Conservation (phyloP, 2,329 filamentous ascomycete genomes). For the Arthrobotrys megalospora region DNA sequence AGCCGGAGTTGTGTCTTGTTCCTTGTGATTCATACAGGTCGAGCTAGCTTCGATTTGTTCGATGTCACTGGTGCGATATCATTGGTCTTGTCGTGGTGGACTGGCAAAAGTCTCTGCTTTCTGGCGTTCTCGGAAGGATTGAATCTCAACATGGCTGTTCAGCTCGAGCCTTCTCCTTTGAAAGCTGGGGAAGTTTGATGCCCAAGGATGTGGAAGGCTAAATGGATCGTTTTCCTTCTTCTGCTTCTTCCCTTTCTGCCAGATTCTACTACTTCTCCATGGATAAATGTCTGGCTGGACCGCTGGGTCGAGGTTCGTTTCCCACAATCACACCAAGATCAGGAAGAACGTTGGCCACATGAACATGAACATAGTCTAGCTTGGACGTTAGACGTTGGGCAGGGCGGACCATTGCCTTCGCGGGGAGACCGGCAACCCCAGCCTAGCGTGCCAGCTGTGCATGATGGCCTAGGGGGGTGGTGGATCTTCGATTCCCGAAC, state of each 20-base stretch:
- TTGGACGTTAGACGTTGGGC: constrained; percentile 36
- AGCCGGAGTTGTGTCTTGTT: constrained; percentile 18
- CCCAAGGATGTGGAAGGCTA: constrained; percentile 25
- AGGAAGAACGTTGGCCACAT: not conserved
- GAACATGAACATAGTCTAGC: constrained; percentile 34
- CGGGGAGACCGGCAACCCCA: constrained; percentile 44
- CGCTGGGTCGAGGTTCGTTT: constrained; percentile 12
- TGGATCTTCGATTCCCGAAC: constrained; percentile 48
- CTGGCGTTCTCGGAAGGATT: constrained; percentile 2
- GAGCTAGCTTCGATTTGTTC: constrained; percentile 16
- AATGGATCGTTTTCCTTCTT: constrained; percentile 14
- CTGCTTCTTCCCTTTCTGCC: constrained; percentile 9
- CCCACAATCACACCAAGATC: constrained; percentile 9
- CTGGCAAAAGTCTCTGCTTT: constrained; percentile 4
- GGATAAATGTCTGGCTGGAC: constrained; percentile 24
- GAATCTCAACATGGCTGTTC: constrained; percentile 6
- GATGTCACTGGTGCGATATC: constrained; percentile 30
- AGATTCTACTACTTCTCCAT: constrained; percentile 12
- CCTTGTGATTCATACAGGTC: constrained; percentile 13
- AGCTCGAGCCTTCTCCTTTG: constrained; percentile 6
- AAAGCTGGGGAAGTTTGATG: constrained; percentile 3
- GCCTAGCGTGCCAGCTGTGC: constrained; percentile 33
- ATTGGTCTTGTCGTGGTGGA: constrained; percentile 16
- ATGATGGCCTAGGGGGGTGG: constrained; percentile 14
- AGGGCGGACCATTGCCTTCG: constrained; percentile 20